Evolutionary conservation across 495 filamentous ascomycete species (phyloP).

Genomic region (Lichina pygmaea): DNA sequence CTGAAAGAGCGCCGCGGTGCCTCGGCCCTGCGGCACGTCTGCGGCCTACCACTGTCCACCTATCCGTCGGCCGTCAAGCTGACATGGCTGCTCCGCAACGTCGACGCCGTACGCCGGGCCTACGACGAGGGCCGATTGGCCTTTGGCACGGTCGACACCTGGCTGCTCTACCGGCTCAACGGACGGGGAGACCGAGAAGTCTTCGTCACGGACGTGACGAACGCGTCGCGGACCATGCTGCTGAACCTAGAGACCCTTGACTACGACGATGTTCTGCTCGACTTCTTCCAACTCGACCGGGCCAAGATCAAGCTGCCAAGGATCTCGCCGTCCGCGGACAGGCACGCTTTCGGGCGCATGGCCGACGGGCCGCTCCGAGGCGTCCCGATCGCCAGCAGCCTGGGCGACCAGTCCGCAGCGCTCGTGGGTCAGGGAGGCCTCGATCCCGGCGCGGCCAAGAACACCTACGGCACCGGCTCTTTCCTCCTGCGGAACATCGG

Average conservation of each 20-base stretch:
- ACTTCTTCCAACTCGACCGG: slow-evolving; percentile 59
- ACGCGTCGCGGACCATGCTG: slow-evolving; percentile 90
- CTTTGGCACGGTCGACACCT: slow-evolving; percentile 85
- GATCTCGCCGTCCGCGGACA: slow-evolving; percentile 67
- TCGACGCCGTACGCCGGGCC: slow-evolving; percentile 41
- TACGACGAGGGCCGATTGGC: slow-evolving; percentile 59
- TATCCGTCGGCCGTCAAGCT: slow-evolving; percentile 85
- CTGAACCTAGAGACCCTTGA: slow-evolving; percentile 72
- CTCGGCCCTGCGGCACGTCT: slow-evolving; percentile 43
- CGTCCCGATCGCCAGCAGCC: slow-evolving; percentile 56
- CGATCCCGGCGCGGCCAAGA: slow-evolving; percentile 67
- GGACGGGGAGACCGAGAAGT: slow-evolving; percentile 38
- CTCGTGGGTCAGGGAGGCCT: slow-evolving; percentile 85
- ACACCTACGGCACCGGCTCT: slow-evolving; percentile 89
- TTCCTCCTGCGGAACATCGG: slow-evolving; percentile 92
- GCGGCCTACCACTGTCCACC: slow-evolving; percentile 73
- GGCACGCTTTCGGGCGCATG: slow-evolving; percentile 45
- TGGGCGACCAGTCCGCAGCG: slow-evolving; percentile 83
- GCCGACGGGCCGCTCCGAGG: slow-evolving; percentile 40
- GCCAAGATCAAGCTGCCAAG: slow-evolving; percentile 54
- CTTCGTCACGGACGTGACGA: slow-evolving; percentile 73
- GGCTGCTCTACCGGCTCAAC: slow-evolving; percentile 78
- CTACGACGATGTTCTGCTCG: slow-evolving; percentile 58
- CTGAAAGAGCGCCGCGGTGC: slow-evolving; percentile 38
- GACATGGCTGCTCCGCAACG: slow-evolving; percentile 57